phyloP scores from a whole-genome alignment of 2,329 filamentous ascomycete species.

The Cordyceps farinosa region DNA sequence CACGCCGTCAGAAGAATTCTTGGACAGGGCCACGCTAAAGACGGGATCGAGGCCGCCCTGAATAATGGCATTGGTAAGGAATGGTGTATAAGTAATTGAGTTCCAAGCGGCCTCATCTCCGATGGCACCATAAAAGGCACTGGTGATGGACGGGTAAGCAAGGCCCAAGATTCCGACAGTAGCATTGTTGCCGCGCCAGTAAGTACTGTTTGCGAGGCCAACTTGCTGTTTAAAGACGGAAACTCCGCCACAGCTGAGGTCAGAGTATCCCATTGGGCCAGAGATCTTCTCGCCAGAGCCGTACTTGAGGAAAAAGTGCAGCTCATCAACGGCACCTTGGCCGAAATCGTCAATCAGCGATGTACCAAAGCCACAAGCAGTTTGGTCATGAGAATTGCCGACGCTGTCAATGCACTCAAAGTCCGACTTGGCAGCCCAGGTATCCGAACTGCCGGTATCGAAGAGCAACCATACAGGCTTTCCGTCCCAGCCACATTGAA shows the following conservation, averaged over 20 bases:
- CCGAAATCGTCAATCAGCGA: constrained; percentile 38
- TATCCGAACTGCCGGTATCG: constrained; percentile 51
- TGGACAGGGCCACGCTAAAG: constrained; percentile 47
- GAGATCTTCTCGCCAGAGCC: constrained; percentile 47
- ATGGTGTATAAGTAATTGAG: constrained; percentile 43
- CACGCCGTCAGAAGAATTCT: constrained; percentile 44
- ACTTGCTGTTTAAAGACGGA: constrained; percentile 44
- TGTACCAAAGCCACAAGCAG: constrained; percentile 40
- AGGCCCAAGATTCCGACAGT: constrained; percentile 51
- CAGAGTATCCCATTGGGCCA: constrained; percentile 45
- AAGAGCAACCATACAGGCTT: constrained; percentile 41
- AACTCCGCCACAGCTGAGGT: constrained; percentile 45
- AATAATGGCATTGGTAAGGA: constrained; percentile 46
- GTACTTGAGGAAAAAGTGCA: constrained; percentile 46
- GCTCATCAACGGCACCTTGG: constrained; percentile 35
- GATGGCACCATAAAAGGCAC: constrained; percentile 41
- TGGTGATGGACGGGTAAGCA: constrained; percentile 49
- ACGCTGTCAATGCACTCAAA: constrained; percentile 41
- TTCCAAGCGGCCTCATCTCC: constrained; percentile 38
- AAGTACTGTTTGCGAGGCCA: constrained; percentile 46
- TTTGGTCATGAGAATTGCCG: constrained; percentile 30
- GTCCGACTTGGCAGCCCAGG: constrained; percentile 42
- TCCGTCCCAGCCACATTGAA: constrained; percentile 39
- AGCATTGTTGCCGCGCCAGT: constrained; percentile 50
- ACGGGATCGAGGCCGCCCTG: constrained; percentile 43